Evolutionary conservation across 108 stramenopile genomes (phyloP).

Genomic region (Tribonema minus): DNA sequence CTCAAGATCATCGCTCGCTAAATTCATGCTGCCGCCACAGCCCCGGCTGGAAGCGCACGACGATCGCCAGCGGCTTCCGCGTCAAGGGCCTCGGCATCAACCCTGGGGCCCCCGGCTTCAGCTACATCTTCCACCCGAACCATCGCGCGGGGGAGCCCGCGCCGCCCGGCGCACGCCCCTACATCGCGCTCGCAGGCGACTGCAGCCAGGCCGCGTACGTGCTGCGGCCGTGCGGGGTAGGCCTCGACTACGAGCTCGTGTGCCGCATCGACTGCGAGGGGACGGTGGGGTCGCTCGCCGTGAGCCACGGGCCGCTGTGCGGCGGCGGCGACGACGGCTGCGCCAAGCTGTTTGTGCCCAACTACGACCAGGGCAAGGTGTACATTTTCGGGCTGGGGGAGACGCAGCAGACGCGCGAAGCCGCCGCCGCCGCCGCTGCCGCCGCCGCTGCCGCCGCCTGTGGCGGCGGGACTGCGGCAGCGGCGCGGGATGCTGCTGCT

Average conservation of each 20-base stretch:
- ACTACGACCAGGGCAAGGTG: constrained; percentile 85
- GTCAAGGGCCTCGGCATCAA: constrained; percentile 80
- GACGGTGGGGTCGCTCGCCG: constrained; percentile 82
- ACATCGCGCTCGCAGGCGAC: constrained; percentile 88
- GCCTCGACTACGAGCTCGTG: constrained; percentile 72
- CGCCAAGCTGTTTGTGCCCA: constrained; percentile 86
- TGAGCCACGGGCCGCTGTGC: constrained; percentile 78
- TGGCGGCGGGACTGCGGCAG: too few species aligned
- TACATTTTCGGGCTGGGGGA: constrained; percentile 63
- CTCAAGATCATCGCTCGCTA: too few species aligned
- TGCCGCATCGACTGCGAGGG: constrained; percentile 81
- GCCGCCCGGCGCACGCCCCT: constrained; percentile 62
- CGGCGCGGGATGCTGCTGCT: too few species aligned
- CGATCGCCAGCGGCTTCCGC: constrained; percentile 81
- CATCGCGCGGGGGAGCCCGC: constrained; percentile 47
- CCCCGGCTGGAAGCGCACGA: constrained; percentile 67
- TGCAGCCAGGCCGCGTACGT: constrained; percentile 93
- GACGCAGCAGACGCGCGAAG: not conserved
- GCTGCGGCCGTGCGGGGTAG: constrained; percentile 60
- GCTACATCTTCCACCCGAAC: constrained; percentile 81
- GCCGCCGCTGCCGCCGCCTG: too few species aligned
- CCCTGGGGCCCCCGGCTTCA: constrained; percentile 90
- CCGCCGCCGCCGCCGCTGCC: too few species aligned
- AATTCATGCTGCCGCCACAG: too few species aligned
- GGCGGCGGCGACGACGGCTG: constrained; percentile 65